Base-by-base conservation (phyloP, 148 eudicot genomes). In the Vaccinium corymbosum region DNA sequence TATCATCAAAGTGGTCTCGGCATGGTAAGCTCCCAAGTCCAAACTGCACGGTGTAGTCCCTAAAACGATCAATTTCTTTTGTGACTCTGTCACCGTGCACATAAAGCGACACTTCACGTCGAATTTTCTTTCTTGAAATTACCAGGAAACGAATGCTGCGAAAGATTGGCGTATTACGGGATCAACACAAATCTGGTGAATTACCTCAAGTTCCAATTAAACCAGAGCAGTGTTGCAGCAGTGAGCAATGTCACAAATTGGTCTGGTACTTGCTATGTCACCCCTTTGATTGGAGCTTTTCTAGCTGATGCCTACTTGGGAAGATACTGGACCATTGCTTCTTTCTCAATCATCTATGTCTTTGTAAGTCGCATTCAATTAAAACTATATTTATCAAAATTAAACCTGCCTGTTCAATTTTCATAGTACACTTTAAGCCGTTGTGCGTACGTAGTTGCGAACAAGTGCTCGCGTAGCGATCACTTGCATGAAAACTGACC, bases 151-250 rank as follows among this genome's bases (percentile, higher is more conserved):
- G 95, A 93, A 83, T 89, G 93, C 76, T 94, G 97, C 77, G 97
- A 94, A 87, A 90, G 97, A 81, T 87, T 92, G 88, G 97, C 97
- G 16, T 94, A 90, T 91, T 94, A 94, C 80, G 97, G 97, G 77
- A 94, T 94, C 90, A 90, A 92, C 78, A 88, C 95, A 53, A 94
- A 94, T 84, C 87, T 94, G 48, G 95, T 94, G 22, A 92, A 94
- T 86, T 94, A 87, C 85, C 89, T 94, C 13, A 82, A 80, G 5
- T 25, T 76, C 0, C 93, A 86, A 29, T 77, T 92, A 72, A 78
- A 89, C 86, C 90, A 89, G 82, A 88, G 83, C 6, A 92, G 88
- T 64, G 94, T 86, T 2, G 57, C 78, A 13, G 95, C 97, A 55
- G 86, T 92, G 0, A 87, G 88, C 48, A 91, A 83, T 84, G 97